Conservation (phyloP, 768 basidiomycete species). For the Melanogaster broomeanus region DNA sequence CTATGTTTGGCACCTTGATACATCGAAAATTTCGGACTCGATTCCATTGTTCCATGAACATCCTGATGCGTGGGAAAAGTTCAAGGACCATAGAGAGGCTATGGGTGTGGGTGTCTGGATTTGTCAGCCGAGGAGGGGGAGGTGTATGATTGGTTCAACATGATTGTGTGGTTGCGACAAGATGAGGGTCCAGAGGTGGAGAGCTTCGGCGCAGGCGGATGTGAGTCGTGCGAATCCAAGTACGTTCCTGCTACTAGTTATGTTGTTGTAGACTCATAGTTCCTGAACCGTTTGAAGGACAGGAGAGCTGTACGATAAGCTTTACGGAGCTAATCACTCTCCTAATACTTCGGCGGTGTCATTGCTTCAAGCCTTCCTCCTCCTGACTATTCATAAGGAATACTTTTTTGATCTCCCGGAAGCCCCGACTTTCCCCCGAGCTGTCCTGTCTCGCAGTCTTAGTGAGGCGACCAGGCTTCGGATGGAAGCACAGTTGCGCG, state of each 20-base stretch:
- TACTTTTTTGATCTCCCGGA: too few species aligned
- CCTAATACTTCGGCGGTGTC: background rate
- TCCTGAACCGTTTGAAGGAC: background rate
- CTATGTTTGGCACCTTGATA: too few species aligned
- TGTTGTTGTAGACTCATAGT: background rate
- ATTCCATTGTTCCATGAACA: too few species aligned
- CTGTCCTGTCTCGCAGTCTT: too few species aligned
- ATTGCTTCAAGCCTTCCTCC: background rate
- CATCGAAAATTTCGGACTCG: too few species aligned
- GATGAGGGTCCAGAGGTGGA: background rate
- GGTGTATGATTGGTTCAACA: background rate
- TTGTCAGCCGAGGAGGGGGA: background rate
- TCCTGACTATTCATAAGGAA: background rate
- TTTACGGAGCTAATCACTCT: background rate
- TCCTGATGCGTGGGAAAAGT: background rate
- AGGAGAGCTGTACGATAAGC: background rate
- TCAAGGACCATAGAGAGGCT: background rate
- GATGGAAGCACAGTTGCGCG: too few species aligned
- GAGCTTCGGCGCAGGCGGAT: background rate
- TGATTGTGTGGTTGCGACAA: background rate
- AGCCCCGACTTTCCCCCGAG: too few species aligned
- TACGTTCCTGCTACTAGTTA: too few species aligned
- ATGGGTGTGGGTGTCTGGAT: background rate
- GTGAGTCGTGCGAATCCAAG: background rate
- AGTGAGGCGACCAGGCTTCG: too few species aligned